Evolutionary conservation across 495 filamentous ascomycete genomes (phyloP), one percentile per base, ranked within the genome.

Genomic region (Penicillium taxi): DNA sequence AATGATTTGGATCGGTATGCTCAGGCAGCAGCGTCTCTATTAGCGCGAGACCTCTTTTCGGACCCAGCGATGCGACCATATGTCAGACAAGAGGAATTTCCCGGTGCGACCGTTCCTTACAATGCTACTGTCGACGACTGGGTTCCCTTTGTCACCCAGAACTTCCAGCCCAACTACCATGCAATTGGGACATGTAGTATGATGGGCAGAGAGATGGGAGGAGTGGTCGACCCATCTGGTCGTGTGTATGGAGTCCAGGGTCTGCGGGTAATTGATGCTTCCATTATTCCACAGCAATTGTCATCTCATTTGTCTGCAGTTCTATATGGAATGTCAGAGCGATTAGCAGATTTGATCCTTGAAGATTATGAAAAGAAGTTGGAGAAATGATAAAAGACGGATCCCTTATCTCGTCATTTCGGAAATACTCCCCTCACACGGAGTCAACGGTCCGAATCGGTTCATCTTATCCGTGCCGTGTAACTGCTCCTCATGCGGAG

Each of bases 81-180:
- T 8, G 5, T 35, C 17, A 6, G 2, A 2, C 5, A 20, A 26
- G 39, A 42, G 12, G 36, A 13, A 2, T 47, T 58, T 18, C 67
- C 62, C 1, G 37, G 39, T 0, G 59, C 74, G 40, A 9, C 14
- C 7, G 56, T 55, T 19, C 72, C 73, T 0, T 56, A 70, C 0
- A 31, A 42, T 24, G 26, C 58, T 21, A 66, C 59, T 0, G 63
- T 75, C 41, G 61, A 32, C 4, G 35, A 76, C 15, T 74, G 77
- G 31, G 29, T 33, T 2, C 16, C 26, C 2, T 38, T 38, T 26
- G 20, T 35, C 27, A 20, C 9, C 3, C 20, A 45, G 17, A 23
- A 39, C 11, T 42, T 44, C 17, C 27, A 47, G 7, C 57, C 57
- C 3, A 55, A 63, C 12, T 63, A 48, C 23, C 66, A 70, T 45